Percentiles rank a stretch among this genome's conserved stretches.
These are phyloP conservation scores for Bipolaris victoriae DNA, from an alignment of 2,329 filamentous ascomycete genomes.

Conservation along the genomic window DNA sequence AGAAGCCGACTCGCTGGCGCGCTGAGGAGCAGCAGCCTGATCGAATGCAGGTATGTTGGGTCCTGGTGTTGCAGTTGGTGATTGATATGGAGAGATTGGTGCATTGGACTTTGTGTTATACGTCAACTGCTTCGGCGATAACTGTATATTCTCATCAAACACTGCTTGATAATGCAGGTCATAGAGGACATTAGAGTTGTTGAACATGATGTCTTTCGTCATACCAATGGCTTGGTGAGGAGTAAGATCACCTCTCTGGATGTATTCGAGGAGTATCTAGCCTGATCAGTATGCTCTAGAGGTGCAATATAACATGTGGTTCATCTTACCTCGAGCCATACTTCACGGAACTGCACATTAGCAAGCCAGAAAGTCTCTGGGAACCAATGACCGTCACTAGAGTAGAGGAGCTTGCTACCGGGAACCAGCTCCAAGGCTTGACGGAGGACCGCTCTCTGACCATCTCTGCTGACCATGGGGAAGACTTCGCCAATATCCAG, in stretches of 20 bases:
- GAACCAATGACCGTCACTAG: conserved; percentile 79
- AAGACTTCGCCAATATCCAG: conserved; percentile 85
- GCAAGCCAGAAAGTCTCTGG: conserved; percentile 79
- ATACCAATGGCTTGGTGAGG: conserved; percentile 67
- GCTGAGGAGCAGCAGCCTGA: conserved; percentile 9
- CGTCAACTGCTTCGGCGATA: conserved; percentile 30
- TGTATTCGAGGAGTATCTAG: conserved; percentile 70
- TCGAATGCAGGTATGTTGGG: conserved; percentile 12
- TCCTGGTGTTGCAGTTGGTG: conserved; percentile 17
- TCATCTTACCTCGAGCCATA: conserved; percentile 65
- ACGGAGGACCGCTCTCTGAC: conserved; percentile 72
- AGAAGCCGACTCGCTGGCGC: conserved; percentile 17
- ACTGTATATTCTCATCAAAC: conserved; percentile 35
- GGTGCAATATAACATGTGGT: not conserved
- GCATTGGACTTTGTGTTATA: conserved; percentile 32
- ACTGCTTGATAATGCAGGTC: conserved; percentile 58
- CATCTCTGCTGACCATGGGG: conserved; percentile 75
- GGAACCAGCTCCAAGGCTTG: conserved; percentile 79
- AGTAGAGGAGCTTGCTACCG: conserved; percentile 77
- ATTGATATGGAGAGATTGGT: conserved; percentile 18
- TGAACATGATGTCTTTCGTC: conserved; percentile 73
- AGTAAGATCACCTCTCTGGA: conserved; percentile 67
- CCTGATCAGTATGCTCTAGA: conserved; percentile 4
- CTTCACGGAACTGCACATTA: conserved; percentile 73
- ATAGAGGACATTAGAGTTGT: conserved; percentile 79